A percentile compares a stretch with the other conserved stretches of the same genome.
Evolutionary conservation across 1,284 basidiomycete genomes (phyloP).

Genomic region (Ganoderma lucidum): DNA sequence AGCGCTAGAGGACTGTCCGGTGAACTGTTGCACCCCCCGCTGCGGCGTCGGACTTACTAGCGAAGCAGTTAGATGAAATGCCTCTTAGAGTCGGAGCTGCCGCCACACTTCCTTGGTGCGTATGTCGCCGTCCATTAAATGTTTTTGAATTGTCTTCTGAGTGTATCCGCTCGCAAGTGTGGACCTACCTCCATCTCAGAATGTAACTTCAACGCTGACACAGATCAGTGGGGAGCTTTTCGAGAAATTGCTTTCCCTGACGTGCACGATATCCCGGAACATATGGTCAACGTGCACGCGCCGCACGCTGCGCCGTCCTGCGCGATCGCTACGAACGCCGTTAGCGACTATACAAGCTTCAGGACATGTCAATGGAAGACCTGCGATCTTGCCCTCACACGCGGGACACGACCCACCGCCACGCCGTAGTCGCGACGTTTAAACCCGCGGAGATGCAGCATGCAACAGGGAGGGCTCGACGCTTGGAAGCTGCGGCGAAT

Average conservation of each 20-base stretch:
- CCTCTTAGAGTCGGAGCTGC: constrained; percentile 44
- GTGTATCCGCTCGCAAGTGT: background rate
- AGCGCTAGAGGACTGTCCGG: background rate
- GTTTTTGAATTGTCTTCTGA: background rate
- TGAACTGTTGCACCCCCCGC: background rate
- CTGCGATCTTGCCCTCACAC: constrained; percentile 56
- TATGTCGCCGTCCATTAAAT: constrained; percentile 24
- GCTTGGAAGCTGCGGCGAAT: constrained; percentile 57
- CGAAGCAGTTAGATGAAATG: constrained; percentile 47
- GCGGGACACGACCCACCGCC: constrained; percentile 60
- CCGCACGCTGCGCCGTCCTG: constrained; percentile 40
- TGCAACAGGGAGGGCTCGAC: constrained; percentile 59
- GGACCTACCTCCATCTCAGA: constrained; percentile 53
- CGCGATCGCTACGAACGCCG: constrained; percentile 34
- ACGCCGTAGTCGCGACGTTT: constrained; percentile 53
- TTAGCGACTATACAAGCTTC: background rate
- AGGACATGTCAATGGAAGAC: background rate
- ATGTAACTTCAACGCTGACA: constrained; percentile 62
- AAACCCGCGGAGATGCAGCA: constrained; percentile 63
- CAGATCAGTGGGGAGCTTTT: background rate
- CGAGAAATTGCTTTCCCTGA: background rate
- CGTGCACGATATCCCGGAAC: background rate
- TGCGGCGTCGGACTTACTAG: constrained; percentile 29
- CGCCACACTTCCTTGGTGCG: constrained; percentile 46
- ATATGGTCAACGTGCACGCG: background rate